A percentile compares a stretch with the other conserved stretches of the same genome.
These are phyloP conservation scores for Pseudonitzschia pungens DNA, from an alignment of 108 stramenopile species.

Conservation along the genomic window DNA sequence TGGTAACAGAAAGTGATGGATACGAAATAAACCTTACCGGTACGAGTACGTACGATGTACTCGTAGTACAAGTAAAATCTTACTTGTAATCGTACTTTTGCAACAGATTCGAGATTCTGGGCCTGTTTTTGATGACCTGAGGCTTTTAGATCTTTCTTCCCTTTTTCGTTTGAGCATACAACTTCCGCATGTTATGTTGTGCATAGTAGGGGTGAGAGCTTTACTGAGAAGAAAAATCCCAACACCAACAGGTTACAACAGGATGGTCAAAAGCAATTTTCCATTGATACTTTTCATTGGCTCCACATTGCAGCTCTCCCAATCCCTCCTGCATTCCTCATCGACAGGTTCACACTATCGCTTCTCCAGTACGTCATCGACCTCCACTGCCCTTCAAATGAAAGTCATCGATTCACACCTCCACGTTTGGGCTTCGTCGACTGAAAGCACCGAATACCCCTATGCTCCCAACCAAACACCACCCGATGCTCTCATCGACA, in stretches of 20 bases:
- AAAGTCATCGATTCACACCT: slow-evolving; percentile 79
- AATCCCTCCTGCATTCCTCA: not conserved
- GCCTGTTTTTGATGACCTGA: too few species aligned
- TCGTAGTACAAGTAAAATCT: too few species aligned
- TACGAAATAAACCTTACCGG: too few species aligned
- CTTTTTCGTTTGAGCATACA: too few species aligned
- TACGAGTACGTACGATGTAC: too few species aligned
- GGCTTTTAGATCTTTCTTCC: too few species aligned
- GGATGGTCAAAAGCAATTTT: not conserved
- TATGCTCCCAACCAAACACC: slow-evolving; percentile 67
- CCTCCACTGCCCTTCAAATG: not conserved
- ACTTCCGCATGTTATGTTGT: too few species aligned
- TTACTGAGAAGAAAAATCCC: not conserved
- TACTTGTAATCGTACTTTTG: too few species aligned
- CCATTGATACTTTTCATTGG: not conserved
- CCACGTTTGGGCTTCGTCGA: slow-evolving; percentile 76
- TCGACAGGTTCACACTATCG: not conserved
- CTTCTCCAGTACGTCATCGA: not conserved
- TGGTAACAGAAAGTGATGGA: too few species aligned
- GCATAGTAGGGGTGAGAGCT: too few species aligned
- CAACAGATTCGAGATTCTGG: too few species aligned
- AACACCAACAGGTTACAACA: not conserved
- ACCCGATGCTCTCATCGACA: slow-evolving; percentile 52
- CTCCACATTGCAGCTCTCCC: not conserved
- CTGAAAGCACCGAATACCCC: slow-evolving; percentile 56